Evolutionary conservation across 2,329 filamentous ascomycete species (phyloP), one percentile per base, ranked within the genome.

Genomic region (Davidsoniella australis): DNA sequence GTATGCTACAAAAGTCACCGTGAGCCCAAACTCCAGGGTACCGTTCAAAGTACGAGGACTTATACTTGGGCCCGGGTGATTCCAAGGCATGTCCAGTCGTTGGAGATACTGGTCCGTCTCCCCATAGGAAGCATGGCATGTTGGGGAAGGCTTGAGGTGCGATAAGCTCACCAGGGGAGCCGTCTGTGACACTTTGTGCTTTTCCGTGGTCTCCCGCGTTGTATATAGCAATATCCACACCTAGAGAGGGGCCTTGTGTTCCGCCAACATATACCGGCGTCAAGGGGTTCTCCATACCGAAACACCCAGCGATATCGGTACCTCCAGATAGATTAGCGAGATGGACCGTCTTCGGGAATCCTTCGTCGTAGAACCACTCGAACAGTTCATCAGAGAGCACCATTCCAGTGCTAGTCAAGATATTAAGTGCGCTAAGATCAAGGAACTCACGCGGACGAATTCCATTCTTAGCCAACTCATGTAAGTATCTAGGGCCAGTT

Each of bases 401-500:
- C 83, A 89, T 89, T 3, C 85, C 85, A 0, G 85, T 93, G 47
- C 75, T 80, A 0, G 71, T 77, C 26, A 89, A 82, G 2, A 68
- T 62, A 24, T 67, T 65, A 23, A 93, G 66, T 5, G 62, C 63
- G 6, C 72, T 75, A 29, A 93, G 63, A 56, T 89, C 74, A 1
- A 73, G 70, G 7, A 79, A 64, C 1, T 78, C 66, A 9, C 73
- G 70, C 0, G 85, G 85, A 0, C 66, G 64, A 40, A 88, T 70
- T 0, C 69, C 68, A 17, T 71, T 70, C 56, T 79, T 82, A 53
- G 78, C 73, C 14, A 91, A 61, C 58, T 88, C 85, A 46, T 80
- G 73, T 57, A 93, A 68, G 71, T 82, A 93, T 4, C 83, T 71
- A 0, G 85, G 85, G 48, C 81, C 85, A 5, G 79, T 80, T 1